phyloP scores from a whole-genome alignment of 129 eudicot genomes.

The Scalesia atractyloides region DNA sequence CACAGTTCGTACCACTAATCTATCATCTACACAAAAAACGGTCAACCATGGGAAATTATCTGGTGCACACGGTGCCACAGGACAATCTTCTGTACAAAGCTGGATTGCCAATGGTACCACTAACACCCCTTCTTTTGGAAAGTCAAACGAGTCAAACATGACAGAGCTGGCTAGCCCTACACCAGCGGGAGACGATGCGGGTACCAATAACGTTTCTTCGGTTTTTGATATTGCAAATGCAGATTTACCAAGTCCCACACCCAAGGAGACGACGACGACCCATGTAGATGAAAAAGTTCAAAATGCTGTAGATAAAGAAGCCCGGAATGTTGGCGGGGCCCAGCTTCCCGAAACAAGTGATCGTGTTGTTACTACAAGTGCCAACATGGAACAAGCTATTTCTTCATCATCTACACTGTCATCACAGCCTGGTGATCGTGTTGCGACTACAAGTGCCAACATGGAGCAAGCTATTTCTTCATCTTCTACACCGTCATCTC shows the following conservation, averaged over 20 bases:
- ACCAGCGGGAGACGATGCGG: constrained; percentile 17
- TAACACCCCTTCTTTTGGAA: constrained; percentile 18
- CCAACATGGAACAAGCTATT: no score
- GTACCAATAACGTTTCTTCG: constrained; percentile 24
- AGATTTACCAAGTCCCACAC: constrained; percentile 58
- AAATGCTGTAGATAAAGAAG: constrained; percentile 38
- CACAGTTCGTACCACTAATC: constrained; percentile 29
- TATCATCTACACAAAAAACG: constrained; percentile 21
- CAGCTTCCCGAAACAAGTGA: constrained; percentile 43
- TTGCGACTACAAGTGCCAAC: no score
- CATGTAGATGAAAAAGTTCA: constrained; percentile 26
- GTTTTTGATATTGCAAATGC: constrained; percentile 29
- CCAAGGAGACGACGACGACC: constrained; percentile 25
- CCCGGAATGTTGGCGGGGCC: constrained; percentile 47
- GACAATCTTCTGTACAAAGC: constrained; percentile 42
- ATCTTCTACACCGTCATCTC: no score
- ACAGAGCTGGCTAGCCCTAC: constrained; percentile 28
- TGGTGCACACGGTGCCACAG: constrained; percentile 20
- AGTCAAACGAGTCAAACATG: constrained; percentile 15
- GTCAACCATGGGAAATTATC: constrained; percentile 34
- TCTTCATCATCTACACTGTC: no score
- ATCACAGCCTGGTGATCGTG: no score
- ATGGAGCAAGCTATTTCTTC: no score
- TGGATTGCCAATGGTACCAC: constrained; percentile 27
- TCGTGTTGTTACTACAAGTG: not conserved